Evolutionary conservation across 441 rosid genomes (phyloP), one percentile per base, ranked within the genome.

Genomic region (Erodium chrysanthum): DNA sequence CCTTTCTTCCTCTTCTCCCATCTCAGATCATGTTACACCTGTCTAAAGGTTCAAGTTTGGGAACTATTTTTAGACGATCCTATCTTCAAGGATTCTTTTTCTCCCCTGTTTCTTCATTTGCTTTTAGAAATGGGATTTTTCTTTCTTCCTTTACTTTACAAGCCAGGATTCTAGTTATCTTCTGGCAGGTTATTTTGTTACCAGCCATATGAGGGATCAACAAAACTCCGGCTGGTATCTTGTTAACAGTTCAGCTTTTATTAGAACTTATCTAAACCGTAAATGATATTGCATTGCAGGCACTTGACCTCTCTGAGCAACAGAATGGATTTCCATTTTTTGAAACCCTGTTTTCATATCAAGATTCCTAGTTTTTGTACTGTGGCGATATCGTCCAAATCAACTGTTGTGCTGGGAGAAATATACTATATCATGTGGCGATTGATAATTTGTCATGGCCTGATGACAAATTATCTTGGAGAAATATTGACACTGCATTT

Each of bases 241-340:
- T 64, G 64, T 31, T 65, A 42, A 64, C 23, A 22, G 23, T 64
- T 66, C 62, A 27, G 29, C 44, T 11, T 11, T 68, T 12, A 33
- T 58, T 64, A 56, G 64, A 48, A 46, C 61, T 37, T 25, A 65
- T 68, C 69, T 64, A 18, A 75, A 75, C 23, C 68, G 20, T 20
- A 31, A 44, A 31, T 71, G 46, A 31, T 65, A 58, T 65, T 48
- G 63, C 18, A n/a, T 65, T 75, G 66, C 72, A 67, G 72, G 78
- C 66, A 59, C 69, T 58, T 73, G 72, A 44, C 21, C 60, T 20
- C 54, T 42, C 22, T 44, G 65, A 64, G 48, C 63, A 52, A 31
- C 31, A 37, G 56, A 68, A 71, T 27, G 66, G 59, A 64, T 61
- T 67, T 71, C 17, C 33, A 31, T 18, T 68, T 64, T 64, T 56